Conservation (phyloP, 1,284 basidiomycete genomes). For the Cutaneotrichosporon cyanovorans region DNA sequence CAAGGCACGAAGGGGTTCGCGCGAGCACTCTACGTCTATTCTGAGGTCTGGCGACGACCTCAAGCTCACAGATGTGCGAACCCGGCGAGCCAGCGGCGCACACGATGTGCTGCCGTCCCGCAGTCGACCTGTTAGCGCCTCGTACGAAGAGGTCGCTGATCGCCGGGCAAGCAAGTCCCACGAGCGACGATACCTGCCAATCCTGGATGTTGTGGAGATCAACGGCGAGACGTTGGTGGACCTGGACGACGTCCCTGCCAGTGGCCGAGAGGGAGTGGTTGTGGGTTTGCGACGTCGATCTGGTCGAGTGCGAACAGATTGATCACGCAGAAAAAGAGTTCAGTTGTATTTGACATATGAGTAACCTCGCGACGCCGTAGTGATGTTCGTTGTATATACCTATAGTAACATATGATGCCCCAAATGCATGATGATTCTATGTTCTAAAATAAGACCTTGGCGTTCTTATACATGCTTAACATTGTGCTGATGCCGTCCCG, state of each 20-base stretch:
- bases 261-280: conserved; percentile 20
- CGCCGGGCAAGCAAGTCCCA: conserved; percentile 1
- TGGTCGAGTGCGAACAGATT: no score
- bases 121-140: not conserved
- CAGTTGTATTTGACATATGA: no score
- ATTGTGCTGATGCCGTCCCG: conserved; percentile 40
- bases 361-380: not conserved
- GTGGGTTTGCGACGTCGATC: conserved; percentile 22
- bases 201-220: conserved; percentile 13
- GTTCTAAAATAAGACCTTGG: conserved; percentile 42
- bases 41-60: no score
- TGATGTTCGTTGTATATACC: not conserved
- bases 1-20: not conserved
- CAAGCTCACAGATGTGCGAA: no score
- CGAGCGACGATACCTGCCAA: conserved; percentile 15
- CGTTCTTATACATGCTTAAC: conserved; percentile 44
- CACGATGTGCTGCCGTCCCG: no score
- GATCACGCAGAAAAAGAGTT: no score
- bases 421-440: no score
- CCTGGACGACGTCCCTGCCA: conserved; percentile 4
- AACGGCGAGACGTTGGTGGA: conserved; percentile 2
- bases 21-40: no score
- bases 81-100: no score
- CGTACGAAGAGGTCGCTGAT: not conserved
- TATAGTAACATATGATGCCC: not conserved